Evolutionary conservation across 2,329 filamentous ascomycete genomes (phyloP), one percentile per base, ranked within the genome.

Genomic region (Monilinia aucupariae): DNA sequence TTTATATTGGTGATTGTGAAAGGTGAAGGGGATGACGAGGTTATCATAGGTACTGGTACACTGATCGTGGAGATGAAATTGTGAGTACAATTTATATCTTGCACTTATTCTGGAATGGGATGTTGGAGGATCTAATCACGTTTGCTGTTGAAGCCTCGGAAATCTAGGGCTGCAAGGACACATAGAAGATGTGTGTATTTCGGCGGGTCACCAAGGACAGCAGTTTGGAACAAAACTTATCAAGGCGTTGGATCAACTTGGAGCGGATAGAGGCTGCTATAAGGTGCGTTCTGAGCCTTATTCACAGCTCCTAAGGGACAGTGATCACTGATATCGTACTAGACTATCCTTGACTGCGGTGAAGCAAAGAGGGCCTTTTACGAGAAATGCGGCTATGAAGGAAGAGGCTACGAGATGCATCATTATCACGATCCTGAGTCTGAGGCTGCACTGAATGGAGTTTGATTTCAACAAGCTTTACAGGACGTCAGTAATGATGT

Each of bases 291-390:
- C 22, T 20, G 1, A 20, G 6, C 41, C 15, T 13, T 7, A 8
- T 20, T 20, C 8, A 13, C 8, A 37, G 0, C 15, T 4, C 13
- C 13, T 15, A 9, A 3, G 34, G 30, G n/a, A n/a, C 20, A 20
- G 9, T 13, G 17, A n/a, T 45, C 4, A 48, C 52, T 45, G 25
- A 59, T 22, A 52, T 4, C 17, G 0, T 39, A 2, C 3, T 43
- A 93, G 88, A 92, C 86, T 68, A 97, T 97, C 69, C 84, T 97
- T 68, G 93, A 97, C 77, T 97, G 93, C 80, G 94, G 89, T 68
- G 92, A 96, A 76, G 85, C 88, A 71, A 97, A 97, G 75, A 91
- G 96, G 76, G 92, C 91, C 32, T 97, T 97, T 80, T 97, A 97
- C 97, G 92, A 77, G 45, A 63, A 63, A n/a, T 59, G 54, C 15